Percentiles rank a stretch among this genome's conserved stretches.
phyloP scores from a whole-genome alignment of 257 asterid genomes.

The Nicotiana obtusifolia region DNA sequence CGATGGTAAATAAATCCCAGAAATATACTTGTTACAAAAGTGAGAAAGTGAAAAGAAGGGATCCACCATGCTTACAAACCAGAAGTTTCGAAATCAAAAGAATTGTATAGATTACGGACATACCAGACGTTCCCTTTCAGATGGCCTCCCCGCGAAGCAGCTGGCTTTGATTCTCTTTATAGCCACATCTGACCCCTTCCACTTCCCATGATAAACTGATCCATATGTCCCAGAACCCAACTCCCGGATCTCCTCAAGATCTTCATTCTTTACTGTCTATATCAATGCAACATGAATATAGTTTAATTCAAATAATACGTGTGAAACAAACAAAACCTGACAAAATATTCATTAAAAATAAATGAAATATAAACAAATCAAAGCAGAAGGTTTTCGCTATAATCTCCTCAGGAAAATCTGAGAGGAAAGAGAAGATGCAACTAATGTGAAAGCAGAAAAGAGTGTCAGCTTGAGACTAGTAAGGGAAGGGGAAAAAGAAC shows the following conservation, averaged over 20 bases:
- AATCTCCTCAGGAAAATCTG: not conserved
- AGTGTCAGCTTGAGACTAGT: not conserved
- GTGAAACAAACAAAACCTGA: not conserved
- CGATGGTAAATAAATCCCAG: not conserved
- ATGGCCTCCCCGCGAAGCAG: constrained; percentile 95
- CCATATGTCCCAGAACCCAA: constrained; percentile 96
- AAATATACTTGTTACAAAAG: not conserved
- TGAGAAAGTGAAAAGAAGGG: not conserved
- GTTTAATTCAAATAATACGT: not conserved
- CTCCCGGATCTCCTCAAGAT: constrained; percentile 95
- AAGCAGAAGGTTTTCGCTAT: not conserved
- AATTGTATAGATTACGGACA: not conserved
- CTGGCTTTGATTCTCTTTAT: constrained; percentile 94
- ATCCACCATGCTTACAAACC: not conserved
- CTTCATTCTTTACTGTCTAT: constrained; percentile 85
- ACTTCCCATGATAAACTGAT: constrained; percentile 90
- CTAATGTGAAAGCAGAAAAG: not conserved
- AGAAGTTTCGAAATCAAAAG: not conserved
- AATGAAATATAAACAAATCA: not conserved
- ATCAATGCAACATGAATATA: constrained; percentile 7
- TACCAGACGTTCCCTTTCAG: constrained; percentile 98
- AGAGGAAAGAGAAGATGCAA: not conserved
- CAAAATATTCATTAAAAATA: not conserved
- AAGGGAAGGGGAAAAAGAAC: not conserved
- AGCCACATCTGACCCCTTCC: constrained; percentile 99